These are phyloP conservation scores for Penicillium sp. DNA, from an alignment of 2,329 filamentous ascomycete species.

Conservation along the genomic window DNA sequence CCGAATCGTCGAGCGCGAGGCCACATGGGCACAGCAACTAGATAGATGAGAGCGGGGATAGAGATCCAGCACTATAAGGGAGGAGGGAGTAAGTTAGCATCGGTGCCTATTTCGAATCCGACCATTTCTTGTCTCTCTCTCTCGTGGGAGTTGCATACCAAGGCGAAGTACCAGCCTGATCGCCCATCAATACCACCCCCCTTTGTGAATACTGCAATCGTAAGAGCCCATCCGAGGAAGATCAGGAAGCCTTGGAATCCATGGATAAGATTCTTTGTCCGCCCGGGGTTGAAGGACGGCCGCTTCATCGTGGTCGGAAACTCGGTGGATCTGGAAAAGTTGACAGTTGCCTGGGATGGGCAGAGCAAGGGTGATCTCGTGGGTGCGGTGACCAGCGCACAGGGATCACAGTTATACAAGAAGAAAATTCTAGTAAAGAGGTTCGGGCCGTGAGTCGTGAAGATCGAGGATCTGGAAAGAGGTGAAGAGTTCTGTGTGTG, in stretches of 20 bases:
- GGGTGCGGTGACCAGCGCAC: background rate
- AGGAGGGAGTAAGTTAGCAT: background rate
- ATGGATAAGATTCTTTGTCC: slow-evolving; percentile 62
- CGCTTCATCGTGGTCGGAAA: slow-evolving; percentile 29
- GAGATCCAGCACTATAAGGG: slow-evolving; percentile 62
- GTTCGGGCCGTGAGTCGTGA: background rate
- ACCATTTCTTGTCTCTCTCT: background rate
- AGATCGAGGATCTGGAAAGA: background rate
- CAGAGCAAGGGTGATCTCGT: background rate
- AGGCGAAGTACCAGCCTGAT: slow-evolving; percentile 61
- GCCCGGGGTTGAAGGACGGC: slow-evolving; percentile 53
- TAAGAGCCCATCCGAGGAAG: slow-evolving; percentile 63
- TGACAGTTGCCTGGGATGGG: background rate
- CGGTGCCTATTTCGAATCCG: background rate
- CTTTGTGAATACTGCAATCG: slow-evolving; percentile 63
- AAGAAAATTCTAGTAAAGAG: background rate
- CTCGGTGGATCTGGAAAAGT: background rate
- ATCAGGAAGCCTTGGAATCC: slow-evolving; percentile 59
- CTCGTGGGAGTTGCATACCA: slow-evolving; percentile 47
- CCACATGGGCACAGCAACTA: slow-evolving; percentile 66
- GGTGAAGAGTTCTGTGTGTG: background rate
- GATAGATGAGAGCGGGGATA: slow-evolving; percentile 63
- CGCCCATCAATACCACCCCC: slow-evolving; percentile 58
- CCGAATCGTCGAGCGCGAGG: slow-evolving; percentile 62
- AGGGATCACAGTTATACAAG: background rate